These are phyloP conservation scores for Mycena belliarum DNA, from an alignment of 768 basidiomycete species.

Conservation along the genomic window DNA sequence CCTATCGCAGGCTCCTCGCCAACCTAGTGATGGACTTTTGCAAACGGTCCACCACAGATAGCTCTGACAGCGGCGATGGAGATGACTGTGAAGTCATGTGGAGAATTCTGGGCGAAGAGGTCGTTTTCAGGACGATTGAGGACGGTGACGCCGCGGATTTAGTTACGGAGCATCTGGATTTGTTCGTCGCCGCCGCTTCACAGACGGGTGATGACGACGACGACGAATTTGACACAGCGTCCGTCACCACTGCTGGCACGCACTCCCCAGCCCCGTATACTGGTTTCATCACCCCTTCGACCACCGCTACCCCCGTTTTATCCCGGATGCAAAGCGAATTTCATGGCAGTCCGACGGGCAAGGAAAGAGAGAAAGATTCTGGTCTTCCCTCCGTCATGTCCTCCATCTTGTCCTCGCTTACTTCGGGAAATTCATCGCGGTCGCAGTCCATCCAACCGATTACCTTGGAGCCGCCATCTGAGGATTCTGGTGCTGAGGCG, in stretches of 20 bases:
- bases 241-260: constrained; percentile 39
- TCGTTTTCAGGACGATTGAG: constrained; percentile 54
- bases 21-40: constrained; percentile 56
- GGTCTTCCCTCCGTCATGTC: constrained; percentile 60
- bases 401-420: constrained; percentile 62
- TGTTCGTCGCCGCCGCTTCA: constrained; percentile 42
- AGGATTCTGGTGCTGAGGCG: constrained; percentile 28
- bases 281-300: constrained; percentile 33
- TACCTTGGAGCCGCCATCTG: constrained; percentile 36
- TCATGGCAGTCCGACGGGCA: constrained; percentile 28
- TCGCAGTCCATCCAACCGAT: constrained; percentile 56
- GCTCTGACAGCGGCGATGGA: constrained; percentile 28
- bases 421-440: constrained; percentile 52
- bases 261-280: constrained; percentile 36
- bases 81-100: constrained; percentile 49
- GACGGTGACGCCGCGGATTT: constrained; percentile 24
- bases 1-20: constrained; percentile 56
- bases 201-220: constrained; percentile 38
- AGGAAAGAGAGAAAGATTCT: constrained; percentile 44
- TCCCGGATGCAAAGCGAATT: constrained; percentile 64
- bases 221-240: constrained; percentile 44
- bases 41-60: constrained; percentile 21
- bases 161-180: constrained; percentile 36
- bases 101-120: constrained; percentile 69
- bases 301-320: constrained; percentile 50